phyloP scores from a whole-genome alignment of 768 basidiomycete species.

The Wakefieldia striispora region DNA sequence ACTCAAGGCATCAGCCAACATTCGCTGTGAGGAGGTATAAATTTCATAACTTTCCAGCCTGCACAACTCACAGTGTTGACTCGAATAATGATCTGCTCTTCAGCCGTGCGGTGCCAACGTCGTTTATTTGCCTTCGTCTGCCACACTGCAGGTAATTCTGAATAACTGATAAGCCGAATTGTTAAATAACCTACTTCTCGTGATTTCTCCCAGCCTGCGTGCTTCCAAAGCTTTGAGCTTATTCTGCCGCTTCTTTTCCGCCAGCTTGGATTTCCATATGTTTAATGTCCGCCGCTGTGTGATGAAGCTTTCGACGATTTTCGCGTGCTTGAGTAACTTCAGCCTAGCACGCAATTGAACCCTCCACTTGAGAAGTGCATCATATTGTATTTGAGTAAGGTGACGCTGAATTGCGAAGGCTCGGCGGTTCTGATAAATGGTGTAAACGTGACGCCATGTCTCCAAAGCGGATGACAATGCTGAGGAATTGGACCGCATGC shows the following conservation, averaged over 20 bases:
- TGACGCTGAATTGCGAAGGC: conserved; percentile 44
- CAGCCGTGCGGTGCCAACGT: conserved; percentile 43
- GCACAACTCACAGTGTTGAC: conserved; percentile 38
- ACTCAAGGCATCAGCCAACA: conserved; percentile 45
- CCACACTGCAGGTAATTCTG: conserved; percentile 43
- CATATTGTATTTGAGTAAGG: conserved; percentile 36
- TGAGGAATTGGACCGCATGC: conserved; percentile 42
- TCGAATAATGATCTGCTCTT: conserved; percentile 39
- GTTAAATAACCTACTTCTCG: conserved; percentile 34
- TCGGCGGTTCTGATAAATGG: conserved; percentile 45
- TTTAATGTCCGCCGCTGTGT: conserved; percentile 46
- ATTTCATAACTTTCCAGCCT: neutral
- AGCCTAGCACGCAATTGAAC: conserved; percentile 48
- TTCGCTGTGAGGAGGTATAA: conserved; percentile 41
- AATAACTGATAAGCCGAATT: conserved; percentile 1
- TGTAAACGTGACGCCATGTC: conserved; percentile 45
- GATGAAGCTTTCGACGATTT: conserved; percentile 51
- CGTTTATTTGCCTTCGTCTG: conserved; percentile 35
- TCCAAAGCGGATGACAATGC: conserved; percentile 36
- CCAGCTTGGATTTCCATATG: conserved; percentile 46
- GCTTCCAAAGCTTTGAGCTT: conserved; percentile 45
- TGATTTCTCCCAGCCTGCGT: conserved; percentile 27
- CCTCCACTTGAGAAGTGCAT: conserved; percentile 57
- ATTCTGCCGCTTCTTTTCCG: conserved; percentile 42
- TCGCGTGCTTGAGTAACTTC: conserved; percentile 53